Evolutionary conservation across 768 basidiomycete species (phyloP).

Genomic region (Ephemerocybe angulata): DNA sequence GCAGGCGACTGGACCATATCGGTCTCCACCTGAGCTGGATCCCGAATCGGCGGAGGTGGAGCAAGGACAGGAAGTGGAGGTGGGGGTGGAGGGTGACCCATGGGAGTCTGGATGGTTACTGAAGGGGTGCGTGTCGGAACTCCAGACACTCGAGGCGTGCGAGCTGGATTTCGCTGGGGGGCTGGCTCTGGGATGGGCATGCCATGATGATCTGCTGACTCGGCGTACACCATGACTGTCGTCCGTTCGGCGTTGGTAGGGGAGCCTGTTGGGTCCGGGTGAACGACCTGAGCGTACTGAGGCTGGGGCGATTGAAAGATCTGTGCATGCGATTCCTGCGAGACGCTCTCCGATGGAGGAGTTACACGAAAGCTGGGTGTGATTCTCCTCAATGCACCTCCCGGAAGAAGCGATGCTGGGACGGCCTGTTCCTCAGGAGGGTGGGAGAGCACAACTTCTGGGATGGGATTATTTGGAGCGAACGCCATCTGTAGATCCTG

Average conservation of each 20-base stretch:
- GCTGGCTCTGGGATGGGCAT: slow-evolving; percentile 16
- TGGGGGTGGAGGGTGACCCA: neutral
- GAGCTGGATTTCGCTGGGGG: slow-evolving; percentile 9
- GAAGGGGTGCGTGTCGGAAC: slow-evolving; percentile 14
- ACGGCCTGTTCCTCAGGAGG: neutral
- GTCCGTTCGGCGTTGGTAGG: slow-evolving; percentile 20
- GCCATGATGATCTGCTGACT: slow-evolving; percentile 15
- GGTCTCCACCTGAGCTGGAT: slow-evolving; percentile 6
- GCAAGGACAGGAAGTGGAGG: slow-evolving; percentile 8
- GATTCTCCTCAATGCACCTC: slow-evolving; percentile 14
- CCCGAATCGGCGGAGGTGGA: neutral
- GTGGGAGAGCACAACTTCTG: slow-evolving; percentile 7
- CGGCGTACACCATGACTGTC: slow-evolving; percentile 25
- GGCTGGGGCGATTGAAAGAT: slow-evolving; percentile 17
- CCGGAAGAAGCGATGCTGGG: slow-evolving; percentile 16
- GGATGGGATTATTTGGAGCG: slow-evolving; percentile 17
- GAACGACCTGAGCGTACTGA: slow-evolving; percentile 8
- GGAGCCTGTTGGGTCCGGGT: slow-evolving; percentile 4
- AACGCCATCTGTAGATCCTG: slow-evolving; percentile 24
- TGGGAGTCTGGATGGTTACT: slow-evolving; percentile 8
- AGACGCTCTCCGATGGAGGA: slow-evolving; percentile 24
- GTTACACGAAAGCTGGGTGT: slow-evolving; percentile 29
- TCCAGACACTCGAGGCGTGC: slow-evolving; percentile 14
- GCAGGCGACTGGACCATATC: slow-evolving; percentile 26
- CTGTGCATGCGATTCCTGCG: slow-evolving; percentile 17